Evolutionary conservation across 768 basidiomycete genomes (phyloP).

Genomic region (Gloeophyllum trabeum): DNA sequence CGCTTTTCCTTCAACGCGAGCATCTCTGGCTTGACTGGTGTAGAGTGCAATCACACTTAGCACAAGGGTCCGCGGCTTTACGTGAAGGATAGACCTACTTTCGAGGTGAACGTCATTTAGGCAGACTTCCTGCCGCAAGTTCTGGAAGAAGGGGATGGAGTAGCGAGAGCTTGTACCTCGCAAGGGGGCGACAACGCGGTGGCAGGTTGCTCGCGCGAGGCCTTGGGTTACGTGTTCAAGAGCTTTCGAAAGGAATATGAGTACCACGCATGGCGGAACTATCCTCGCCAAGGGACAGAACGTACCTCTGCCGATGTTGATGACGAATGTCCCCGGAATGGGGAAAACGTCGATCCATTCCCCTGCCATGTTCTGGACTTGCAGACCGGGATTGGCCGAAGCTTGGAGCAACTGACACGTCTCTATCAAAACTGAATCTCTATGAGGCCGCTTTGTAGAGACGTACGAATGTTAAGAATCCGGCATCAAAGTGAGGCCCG

Average conservation of each 20-base stretch:
- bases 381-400: slow-evolving; percentile 63
- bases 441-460: no score
- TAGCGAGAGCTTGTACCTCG: slow-evolving; percentile 50
- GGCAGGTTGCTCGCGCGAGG: slow-evolving; percentile 70
- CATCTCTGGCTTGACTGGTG: no score
- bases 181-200: slow-evolving; percentile 64
- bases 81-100: slow-evolving; percentile 17
- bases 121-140: slow-evolving; percentile 46
- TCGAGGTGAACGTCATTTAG: slow-evolving; percentile 33
- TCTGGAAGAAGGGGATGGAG: slow-evolving; percentile 83
- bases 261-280: no score
- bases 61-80: no score
- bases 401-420: slow-evolving; percentile 72
- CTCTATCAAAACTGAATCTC: no score
- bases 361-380: slow-evolving; percentile 73
- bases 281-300: no score
- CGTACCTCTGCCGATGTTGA: slow-evolving; percentile 74
- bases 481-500: slow-evolving; percentile 76
- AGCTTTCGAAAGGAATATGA: no score
- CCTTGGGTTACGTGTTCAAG: slow-evolving; percentile 70
- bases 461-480: slow-evolving; percentile 68
- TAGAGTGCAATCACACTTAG: no score
- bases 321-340: slow-evolving; percentile 68
- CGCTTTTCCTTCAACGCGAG: no score
- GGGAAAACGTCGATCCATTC: slow-evolving; percentile 79